Conservation (phyloP, 1,284 basidiomycete genomes). For the Puccinia coronata region DNA sequence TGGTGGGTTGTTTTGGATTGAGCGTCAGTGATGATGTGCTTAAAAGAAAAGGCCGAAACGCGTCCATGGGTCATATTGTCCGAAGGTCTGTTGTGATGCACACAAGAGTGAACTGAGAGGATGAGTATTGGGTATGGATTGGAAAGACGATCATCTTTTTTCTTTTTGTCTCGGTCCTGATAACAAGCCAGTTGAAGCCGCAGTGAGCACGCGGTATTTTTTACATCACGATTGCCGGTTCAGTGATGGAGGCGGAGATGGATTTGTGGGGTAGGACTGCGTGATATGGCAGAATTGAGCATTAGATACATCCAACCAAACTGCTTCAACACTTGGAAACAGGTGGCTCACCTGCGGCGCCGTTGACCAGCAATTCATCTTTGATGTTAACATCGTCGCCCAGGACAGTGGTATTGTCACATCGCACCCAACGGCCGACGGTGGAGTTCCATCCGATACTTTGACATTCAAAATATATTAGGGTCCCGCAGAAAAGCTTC, state of each 20-base stretch:
- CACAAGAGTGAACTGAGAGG: background rate
- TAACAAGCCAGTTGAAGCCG: too few species aligned
- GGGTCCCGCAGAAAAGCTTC: background rate
- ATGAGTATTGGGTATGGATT: background rate
- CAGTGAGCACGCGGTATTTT: background rate
- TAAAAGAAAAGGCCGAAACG: background rate
- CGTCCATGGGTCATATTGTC: background rate
- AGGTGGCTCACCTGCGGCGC: slow-evolving; percentile 57
- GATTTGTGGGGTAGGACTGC: slow-evolving; percentile 47
- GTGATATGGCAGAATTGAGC: background rate
- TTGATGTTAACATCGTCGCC: slow-evolving; percentile 65
- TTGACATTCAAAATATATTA: background rate
- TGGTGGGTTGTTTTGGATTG: too few species aligned
- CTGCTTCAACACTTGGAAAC: background rate
- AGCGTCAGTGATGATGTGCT: background rate
- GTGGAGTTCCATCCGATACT: slow-evolving; percentile 63
- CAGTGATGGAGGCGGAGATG: slow-evolving; percentile 45
- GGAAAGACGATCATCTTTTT: too few species aligned
- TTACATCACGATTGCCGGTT: slow-evolving; percentile 46
- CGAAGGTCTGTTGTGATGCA: too few species aligned
- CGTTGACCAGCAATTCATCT: slow-evolving; percentile 64
- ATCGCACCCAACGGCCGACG: slow-evolving; percentile 63
- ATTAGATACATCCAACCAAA: background rate
- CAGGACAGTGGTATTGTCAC: slow-evolving; percentile 63
- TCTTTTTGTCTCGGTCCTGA: too few species aligned